Evolutionary conservation across 2,329 filamentous ascomycete species (phyloP).

Genomic region (Delphinella strobiligena): DNA sequence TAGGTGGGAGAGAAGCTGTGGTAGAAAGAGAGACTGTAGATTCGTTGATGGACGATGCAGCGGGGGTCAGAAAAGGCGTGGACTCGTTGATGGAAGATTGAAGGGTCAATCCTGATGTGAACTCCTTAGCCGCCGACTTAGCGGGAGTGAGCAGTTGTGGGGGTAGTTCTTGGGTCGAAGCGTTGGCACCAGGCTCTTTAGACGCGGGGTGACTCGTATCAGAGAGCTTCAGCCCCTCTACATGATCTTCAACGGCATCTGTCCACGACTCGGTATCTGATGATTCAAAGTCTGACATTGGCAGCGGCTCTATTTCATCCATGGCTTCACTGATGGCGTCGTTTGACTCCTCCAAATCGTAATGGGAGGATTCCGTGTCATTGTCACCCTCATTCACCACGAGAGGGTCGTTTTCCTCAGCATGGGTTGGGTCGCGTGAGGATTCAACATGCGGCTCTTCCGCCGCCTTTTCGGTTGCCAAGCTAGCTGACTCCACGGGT

Average conservation of each 20-base stretch:
- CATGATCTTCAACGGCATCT: slow-evolving; percentile 13
- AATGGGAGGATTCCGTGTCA: slow-evolving; percentile 4
- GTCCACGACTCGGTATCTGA: slow-evolving; percentile 10
- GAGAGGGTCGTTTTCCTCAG: too few relatives aligned
- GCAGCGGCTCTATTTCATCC: slow-evolving; percentile 26
- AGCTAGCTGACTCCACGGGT: slow-evolving; percentile 4
- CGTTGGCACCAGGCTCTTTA: background rate
- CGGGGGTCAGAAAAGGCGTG: too few relatives aligned
- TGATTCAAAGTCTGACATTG: slow-evolving; percentile 4
- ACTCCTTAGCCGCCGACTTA: background rate
- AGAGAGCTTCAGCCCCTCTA: slow-evolving; percentile 11
- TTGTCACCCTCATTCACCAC: slow-evolving; percentile 2
- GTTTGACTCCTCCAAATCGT: slow-evolving; percentile 1
- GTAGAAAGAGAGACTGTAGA: background rate
- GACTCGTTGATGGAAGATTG: background rate
- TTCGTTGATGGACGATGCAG: background rate
- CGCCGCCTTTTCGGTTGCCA: too few relatives aligned
- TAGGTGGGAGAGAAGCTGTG: slow-evolving; percentile 26
- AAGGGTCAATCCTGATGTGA: background rate
- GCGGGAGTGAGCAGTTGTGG: background rate
- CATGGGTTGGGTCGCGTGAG: too few relatives aligned
- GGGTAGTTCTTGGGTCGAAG: background rate
- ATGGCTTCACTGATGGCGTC: slow-evolving; percentile 12
- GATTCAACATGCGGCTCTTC: too few relatives aligned
- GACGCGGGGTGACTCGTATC: slow-evolving; percentile 2